Evolutionary conservation across 1,284 basidiomycete genomes (phyloP).

Genomic region (Tremellales sp.): DNA sequence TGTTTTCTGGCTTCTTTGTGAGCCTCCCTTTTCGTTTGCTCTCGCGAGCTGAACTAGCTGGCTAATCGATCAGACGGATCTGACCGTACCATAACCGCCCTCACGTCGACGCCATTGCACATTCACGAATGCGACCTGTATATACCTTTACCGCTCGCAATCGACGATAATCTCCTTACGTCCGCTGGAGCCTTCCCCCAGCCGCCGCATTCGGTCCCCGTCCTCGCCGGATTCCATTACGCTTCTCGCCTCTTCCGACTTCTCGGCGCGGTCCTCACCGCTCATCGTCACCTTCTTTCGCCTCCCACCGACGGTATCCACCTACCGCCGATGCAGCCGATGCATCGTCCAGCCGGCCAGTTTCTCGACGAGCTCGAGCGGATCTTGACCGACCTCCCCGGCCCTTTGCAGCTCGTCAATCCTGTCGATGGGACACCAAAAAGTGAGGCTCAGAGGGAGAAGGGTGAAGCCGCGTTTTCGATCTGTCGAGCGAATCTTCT

Average conservation of each 20-base stretch:
- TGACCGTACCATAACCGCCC: slow-evolving; percentile 24
- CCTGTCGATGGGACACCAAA: background rate
- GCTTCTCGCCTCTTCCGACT: slow-evolving; percentile 27
- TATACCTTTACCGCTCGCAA: slow-evolving; percentile 21
- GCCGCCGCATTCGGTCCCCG: slow-evolving; percentile 15
- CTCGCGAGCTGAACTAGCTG: background rate
- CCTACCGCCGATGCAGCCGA: background rate
- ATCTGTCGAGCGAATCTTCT: slow-evolving; percentile 30
- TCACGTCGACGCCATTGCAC: slow-evolving; percentile 20
- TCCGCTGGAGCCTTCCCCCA: slow-evolving; percentile 26
- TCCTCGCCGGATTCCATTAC: slow-evolving; percentile 30
- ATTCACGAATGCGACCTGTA: slow-evolving; percentile 25
- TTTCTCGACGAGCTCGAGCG: slow-evolving; percentile 17
- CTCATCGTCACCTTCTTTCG: slow-evolving; percentile 5
- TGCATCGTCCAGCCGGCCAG: slow-evolving; percentile 7
- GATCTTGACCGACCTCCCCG: slow-evolving; percentile 15
- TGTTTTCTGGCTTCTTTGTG: slow-evolving; percentile 33
- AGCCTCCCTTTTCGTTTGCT: slow-evolving; percentile 5
- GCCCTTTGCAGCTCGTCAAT: slow-evolving; percentile 12
- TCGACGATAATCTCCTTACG: slow-evolving; percentile 34
- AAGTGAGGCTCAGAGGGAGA: background rate
- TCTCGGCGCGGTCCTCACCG: slow-evolving; percentile 17
- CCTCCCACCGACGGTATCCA: slow-evolving; percentile 1
- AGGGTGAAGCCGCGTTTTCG: slow-evolving; percentile 12
- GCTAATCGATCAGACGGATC: slow-evolving; percentile 20